Conservation (phyloP, 257 asterid species). For the Linderniella brevidens region DNA sequence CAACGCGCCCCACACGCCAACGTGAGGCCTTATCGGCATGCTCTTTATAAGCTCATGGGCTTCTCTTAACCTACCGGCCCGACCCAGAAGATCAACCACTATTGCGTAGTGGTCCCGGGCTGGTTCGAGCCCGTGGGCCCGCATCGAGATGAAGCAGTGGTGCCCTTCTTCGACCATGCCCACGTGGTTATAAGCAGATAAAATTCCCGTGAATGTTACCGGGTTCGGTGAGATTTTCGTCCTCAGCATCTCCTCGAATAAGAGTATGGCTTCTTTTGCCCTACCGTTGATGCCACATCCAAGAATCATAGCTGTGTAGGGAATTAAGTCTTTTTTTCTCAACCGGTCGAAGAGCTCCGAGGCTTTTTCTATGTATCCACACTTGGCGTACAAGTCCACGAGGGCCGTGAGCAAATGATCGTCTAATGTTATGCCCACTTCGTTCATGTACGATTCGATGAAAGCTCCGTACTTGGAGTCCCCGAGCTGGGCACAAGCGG, state of each 20-base stretch:
- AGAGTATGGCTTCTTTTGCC: constrained; percentile 38
- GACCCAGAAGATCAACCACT: constrained; percentile 68
- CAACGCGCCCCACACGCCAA: constrained; percentile 91
- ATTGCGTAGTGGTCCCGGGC: constrained; percentile 67
- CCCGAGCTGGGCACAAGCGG: constrained; percentile 81
- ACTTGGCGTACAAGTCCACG: constrained; percentile 60
- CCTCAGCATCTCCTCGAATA: constrained; percentile 57
- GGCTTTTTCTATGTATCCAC: constrained; percentile 66
- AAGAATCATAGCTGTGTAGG: constrained; percentile 74
- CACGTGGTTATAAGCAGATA: constrained; percentile 52
- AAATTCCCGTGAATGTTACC: constrained; percentile 51
- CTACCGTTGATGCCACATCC: constrained; percentile 82
- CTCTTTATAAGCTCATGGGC: constrained; percentile 52
- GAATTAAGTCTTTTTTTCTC: constrained; percentile 46
- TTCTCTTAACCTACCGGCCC: constrained; percentile 56
- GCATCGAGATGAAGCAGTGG: constrained; percentile 43
- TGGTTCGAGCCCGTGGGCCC: constrained; percentile 46
- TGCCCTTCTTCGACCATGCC: constrained; percentile 81
- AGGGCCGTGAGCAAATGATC: constrained; percentile 70
- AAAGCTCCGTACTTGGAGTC: constrained; percentile 35
- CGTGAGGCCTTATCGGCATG: constrained; percentile 61
- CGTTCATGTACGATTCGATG: constrained; percentile 40
- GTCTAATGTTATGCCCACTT: constrained; percentile 55
- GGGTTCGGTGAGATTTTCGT: constrained; percentile 36
- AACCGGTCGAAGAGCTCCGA: constrained; percentile 29